phyloP scores from a whole-genome alignment of 345 rosid species.

The Citrus unshiu region DNA sequence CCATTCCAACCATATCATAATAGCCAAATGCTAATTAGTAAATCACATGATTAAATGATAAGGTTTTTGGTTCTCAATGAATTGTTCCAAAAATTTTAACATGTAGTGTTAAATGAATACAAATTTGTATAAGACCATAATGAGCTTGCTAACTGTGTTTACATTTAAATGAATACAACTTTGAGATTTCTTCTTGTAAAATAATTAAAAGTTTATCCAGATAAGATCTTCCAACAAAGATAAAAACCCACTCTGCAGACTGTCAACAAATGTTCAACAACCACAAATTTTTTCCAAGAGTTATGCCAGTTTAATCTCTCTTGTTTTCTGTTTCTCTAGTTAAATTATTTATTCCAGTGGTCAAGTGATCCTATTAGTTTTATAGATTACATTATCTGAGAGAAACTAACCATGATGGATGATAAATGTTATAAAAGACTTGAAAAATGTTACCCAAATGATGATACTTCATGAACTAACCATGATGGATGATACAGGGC shows the following conservation, averaged over 20 bases:
- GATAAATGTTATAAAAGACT: not conserved
- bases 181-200: not conserved
- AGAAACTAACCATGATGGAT: not conserved
- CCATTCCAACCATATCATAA: no score
- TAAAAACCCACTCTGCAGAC: not conserved
- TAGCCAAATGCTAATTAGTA: no score
- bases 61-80: no score
- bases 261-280: not conserved
- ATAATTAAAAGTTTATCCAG: not conserved
- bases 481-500: not conserved
- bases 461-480: not conserved
- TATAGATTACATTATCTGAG: no score
- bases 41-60: no score
- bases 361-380: no score
- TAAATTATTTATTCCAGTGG: no score
- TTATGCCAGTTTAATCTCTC: not conserved
- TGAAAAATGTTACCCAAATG: not conserved
- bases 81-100: no score
- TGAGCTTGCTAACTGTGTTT: not conserved
- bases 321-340: not conserved
- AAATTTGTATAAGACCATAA: not conserved
- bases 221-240: not conserved
- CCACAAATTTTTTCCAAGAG: not conserved
- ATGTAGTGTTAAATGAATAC: no score
- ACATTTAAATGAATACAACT: not conserved